Evolutionary conservation across 2,329 filamentous ascomycete genomes (phyloP), one percentile per base, ranked within the genome.

Genomic region (Sordariomycetes sp.): DNA sequence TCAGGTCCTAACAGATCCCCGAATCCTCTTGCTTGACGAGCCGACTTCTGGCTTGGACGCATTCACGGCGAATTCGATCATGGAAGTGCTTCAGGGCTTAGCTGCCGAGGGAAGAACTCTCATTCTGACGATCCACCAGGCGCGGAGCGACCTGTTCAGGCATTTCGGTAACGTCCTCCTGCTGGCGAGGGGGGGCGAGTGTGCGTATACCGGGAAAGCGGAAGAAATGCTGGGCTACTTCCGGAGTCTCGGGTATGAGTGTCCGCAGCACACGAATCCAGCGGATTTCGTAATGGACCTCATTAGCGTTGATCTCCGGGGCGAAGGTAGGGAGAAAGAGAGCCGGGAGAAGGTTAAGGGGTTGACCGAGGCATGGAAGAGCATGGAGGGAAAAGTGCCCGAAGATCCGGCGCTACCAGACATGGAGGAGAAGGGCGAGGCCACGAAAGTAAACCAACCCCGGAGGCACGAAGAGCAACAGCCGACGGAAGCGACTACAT

Each of bases 271-370:
- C 59, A 88, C 86, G 1, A 92, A 91, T 61, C 88, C 88, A 1
- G 87, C 88, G 0, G 88, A 92, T 67, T 91, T 89, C 67, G 87
- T 86, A 0, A 76, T 91, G 8, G 88, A 92, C 64, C 76, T 90
- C 55, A 88, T 92, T 56, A 91, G 87, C 0, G 80, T 91, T 25
- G 86, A 91, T 64, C 73, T 91, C 0, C 88, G 90, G 61, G 79
- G 86, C 48, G 82, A 80, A 35, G 71, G 76, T 1, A 75, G 79
- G 22, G 88, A 91, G 67, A 76, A 75, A 1, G 76, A 81, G 51
- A 89, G 81, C 56, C 77, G 86, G 12, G 76, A 78, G 35, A 82
- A 82, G 56, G 87, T 90, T 0, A 75, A 77, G 48, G 73, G 69
- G 3, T 72, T 91, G 2, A 83, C 90, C 32, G 72, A 79, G 1